Conservation (phyloP, 352 stramenopile genomes). For the Globisporangium takayamanum region DNA sequence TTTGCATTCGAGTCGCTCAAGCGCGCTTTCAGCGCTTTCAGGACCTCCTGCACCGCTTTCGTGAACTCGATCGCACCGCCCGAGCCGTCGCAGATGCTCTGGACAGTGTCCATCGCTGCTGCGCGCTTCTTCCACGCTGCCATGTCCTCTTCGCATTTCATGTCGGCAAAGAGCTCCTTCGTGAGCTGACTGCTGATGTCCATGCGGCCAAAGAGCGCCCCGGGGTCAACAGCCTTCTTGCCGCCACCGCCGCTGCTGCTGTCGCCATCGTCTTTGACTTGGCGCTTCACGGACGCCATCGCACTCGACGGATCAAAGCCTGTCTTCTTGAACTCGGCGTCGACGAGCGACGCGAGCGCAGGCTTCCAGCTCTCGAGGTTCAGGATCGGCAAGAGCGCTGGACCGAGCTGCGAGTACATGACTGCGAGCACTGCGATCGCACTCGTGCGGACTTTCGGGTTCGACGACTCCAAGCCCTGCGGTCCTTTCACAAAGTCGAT, state of each 20-base stretch:
- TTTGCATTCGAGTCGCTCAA: constrained; percentile 84
- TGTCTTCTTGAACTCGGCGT: constrained; percentile 79
- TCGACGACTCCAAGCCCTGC: constrained; percentile 70
- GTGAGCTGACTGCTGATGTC: constrained; percentile 80
- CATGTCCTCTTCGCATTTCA: constrained; percentile 84
- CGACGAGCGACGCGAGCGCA: constrained; percentile 62
- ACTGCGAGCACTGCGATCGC: constrained; percentile 60
- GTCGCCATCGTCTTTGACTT: constrained; percentile 66
- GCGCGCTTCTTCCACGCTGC: constrained; percentile 80
- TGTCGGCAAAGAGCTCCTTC: constrained; percentile 80
- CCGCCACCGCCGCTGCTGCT: constrained; percentile 14
- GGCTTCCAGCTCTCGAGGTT: constrained; percentile 83
- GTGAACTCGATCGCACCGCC: constrained; percentile 81
- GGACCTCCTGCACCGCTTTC: constrained; percentile 68
- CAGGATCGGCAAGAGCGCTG: constrained; percentile 70
- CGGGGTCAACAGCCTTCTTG: constrained; percentile 28
- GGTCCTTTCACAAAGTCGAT: constrained; percentile 75
- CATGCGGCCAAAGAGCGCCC: constrained; percentile 61
- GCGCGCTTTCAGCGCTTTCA: constrained; percentile 69
- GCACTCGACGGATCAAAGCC: constrained; percentile 64
- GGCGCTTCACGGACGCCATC: constrained; percentile 46
- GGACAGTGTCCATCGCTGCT: constrained; percentile 72
- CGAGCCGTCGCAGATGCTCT: constrained; percentile 71
- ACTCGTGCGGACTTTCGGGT: constrained; percentile 65
- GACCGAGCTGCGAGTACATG: constrained; percentile 84